Base-by-base conservation (phyloP, 2,329 filamentous ascomycete species). In the Ilyonectria sp. region DNA sequence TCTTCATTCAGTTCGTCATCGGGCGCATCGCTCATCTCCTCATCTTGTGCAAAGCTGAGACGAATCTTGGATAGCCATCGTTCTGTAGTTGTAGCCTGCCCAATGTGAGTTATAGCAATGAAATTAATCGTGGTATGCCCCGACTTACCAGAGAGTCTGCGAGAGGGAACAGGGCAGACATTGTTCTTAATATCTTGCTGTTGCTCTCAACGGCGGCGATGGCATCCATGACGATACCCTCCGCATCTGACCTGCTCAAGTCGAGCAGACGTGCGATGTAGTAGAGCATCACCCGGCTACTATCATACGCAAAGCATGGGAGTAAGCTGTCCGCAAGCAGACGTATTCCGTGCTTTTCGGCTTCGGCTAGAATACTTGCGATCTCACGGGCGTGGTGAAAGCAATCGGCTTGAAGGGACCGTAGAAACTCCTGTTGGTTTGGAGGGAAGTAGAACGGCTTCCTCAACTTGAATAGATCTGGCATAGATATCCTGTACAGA, bases 281-380 rank as follows among this genome's bases (percentile, higher is more conserved):
- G 70, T 86, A 85, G 1, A 86, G 71, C 81, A 86, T 84, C 43
- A 85, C 81, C 5, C 84, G 79, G 55, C 81, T 84, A 68, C 83
- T 85, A 60, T 85, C 83, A 69, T 84, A 85, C 2, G 82, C 79
- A 65, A 85, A 85, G 17, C 82, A 84, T 1, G 83, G 83, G 33
- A 85, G 76, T 72, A 84, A 74, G 50, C 81, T 83, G 52, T 86
- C 84, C 0, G 83, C 82, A 26, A 86, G 69, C 40, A 82, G 79
- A 4, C 80, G 74, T 6, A 78, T 72, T 15, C 83, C 84, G 67
- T 84, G 82, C 43, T 80, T 79, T 2, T 79, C 79, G 8, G 82
- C 80, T 59, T 83, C 80, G 7, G 80, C 78, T 19, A 83, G 65
- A 21, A 83, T 82, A 8, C 74, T 74, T 3, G 82, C 77, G 40